phyloP scores from a whole-genome alignment of 495 filamentous ascomycete genomes.

The Aspergillus affinis region DNA sequence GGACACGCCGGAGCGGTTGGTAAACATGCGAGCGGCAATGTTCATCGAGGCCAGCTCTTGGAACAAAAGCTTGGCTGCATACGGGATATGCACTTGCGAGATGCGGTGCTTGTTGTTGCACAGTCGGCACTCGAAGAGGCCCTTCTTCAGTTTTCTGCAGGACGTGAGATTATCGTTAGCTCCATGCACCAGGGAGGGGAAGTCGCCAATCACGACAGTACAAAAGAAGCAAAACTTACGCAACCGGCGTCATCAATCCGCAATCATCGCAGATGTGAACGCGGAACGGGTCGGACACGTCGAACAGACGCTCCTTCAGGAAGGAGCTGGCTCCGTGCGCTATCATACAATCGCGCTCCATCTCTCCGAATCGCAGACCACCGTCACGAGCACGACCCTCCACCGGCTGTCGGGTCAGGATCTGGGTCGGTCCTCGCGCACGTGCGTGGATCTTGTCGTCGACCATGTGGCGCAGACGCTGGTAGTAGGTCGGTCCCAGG shows the following conservation, averaged over 20 bases:
- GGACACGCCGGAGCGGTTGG: constrained; percentile 58
- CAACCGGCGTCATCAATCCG: constrained; percentile 97
- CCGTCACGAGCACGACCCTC: constrained; percentile 97
- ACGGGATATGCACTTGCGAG: constrained; percentile 95
- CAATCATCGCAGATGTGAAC: constrained; percentile 99
- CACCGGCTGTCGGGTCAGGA: constrained; percentile 96
- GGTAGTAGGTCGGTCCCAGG: constrained; percentile 97
- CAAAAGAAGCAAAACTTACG: constrained; percentile 62
- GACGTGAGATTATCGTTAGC: constrained; percentile 28
- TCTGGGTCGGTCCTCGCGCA: constrained; percentile 93
- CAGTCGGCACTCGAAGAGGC: constrained; percentile 91
- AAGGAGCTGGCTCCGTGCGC: constrained; percentile 94
- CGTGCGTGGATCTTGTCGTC: constrained; percentile 99
- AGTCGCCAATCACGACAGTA: not conserved
- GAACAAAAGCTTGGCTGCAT: constrained; percentile 97
- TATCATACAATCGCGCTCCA: constrained; percentile 99
- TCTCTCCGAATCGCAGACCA: constrained; percentile 98
- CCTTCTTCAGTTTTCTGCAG: constrained; percentile 86
- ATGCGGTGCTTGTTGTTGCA: constrained; percentile 99
- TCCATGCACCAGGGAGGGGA: constrained; percentile 6
- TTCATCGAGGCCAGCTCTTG: constrained; percentile 98
- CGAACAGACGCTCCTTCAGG: constrained; percentile 95
- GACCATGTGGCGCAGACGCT: constrained; percentile 98
- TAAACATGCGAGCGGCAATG: constrained; percentile 96
- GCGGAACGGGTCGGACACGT: constrained; percentile 96